Base-by-base conservation (phyloP, 179 eudicot species). In the Silene noctiflora region DNA sequence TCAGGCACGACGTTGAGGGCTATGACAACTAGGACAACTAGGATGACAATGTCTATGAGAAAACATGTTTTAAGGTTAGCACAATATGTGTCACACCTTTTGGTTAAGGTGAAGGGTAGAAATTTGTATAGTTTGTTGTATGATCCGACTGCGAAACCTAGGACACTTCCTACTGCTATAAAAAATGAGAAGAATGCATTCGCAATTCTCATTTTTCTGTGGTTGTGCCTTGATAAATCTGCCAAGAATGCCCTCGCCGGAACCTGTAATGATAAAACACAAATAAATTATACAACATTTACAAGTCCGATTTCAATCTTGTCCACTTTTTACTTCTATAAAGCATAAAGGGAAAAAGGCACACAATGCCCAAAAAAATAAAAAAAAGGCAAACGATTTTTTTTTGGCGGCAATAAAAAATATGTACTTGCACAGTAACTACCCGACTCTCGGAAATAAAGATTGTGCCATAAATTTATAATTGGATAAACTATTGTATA, bases 161-260 rank as follows among this genome's bases (percentile, higher is more conserved):
- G 61, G 13, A 84, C 70, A 71, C 79, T 86, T 3, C 89, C 89
- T 0, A 85, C 82, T 3, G 83, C 81, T 81, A 76, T 83, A 77
- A 86, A 86, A 74, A 86, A 86, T 20, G 89, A 83, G 81, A 82
- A 86, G 64, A 72, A 61, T 3, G 83, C 89, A 71, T 86, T 86
- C 1, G 86, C 86, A 1, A 84, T 72, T 33, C 87, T 83, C 77
- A 79, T 86, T 56, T 69, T 83, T 14, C 70, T 31, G 44, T 84
- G 89, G 61, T 79, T 61, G 22, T 83, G 59, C 35, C 68, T 78
- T 12, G 86, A 74, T 0, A 86, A 35, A 65, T 86, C 88, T 1
- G 88, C 88, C 53, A 85, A 76, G 8, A 85, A 79, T 13, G 88
- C 88, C 25, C 88, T 75, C 3, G 73, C 76, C 6, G 87, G 83